Base-by-base conservation (phyloP, 2,329 filamentous ascomycete species). In the Elsinoe necatrix region DNA sequence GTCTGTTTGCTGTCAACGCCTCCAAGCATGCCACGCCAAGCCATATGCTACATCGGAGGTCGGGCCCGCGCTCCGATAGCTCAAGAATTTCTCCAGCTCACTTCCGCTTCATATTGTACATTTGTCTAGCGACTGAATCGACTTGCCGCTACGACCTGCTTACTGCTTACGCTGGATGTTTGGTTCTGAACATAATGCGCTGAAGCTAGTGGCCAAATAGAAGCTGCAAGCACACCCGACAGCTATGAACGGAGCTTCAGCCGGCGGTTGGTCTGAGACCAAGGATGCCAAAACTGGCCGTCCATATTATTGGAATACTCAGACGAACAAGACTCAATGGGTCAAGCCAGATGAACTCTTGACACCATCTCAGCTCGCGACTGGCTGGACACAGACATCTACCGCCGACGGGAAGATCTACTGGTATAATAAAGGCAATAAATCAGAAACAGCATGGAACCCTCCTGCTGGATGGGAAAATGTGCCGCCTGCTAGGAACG, bases 271-370 rank as follows among this genome's bases (percentile, higher is more conserved):
- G 54, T 42, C 54, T 3, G 54, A 56, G 41, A 56, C 54, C 12
- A 47, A 5, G 64, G 88, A 86, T 63, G 75, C 84, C 2, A 90
- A 95, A 21, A 57, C 50, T 67, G 92, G 91, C 62, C 83, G 88
- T 63, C 78, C 83, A 47, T 98, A 98, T 72, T 98, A 95, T 71
- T 95, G 91, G 77, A 95, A 98, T 69, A 75, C 83, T 11, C 74
- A 82, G 60, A 95, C 90, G 14, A 95, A 95, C 69, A 82, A 80
- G 61, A 97, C 93, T 29, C 86, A 91, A 80, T 98, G 93, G 93
- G 85, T 84, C 39, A 97, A 96, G 74, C 95, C 93, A 3, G 81
- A 87, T 67, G 93, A 95, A 45, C 77, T 95, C 72, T 91, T 95
- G 87, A 85, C 81, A 20, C 80, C 83, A 5, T 82, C 84, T 54